Base-by-base conservation (phyloP, 2,329 filamentous ascomycete species). In the Dendrostoma leiphaemia region DNA sequence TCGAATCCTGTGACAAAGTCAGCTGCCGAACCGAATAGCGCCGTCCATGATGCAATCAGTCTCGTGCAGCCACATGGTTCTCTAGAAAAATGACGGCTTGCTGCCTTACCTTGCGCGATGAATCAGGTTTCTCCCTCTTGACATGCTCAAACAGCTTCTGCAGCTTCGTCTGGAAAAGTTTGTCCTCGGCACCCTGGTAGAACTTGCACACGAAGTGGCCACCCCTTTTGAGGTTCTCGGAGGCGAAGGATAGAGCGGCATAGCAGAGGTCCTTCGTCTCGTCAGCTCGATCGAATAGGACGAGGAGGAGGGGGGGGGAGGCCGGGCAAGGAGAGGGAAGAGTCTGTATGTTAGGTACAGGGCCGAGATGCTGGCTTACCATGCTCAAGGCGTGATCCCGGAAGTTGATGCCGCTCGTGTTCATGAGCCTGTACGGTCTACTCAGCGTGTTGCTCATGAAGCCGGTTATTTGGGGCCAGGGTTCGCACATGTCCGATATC, bases 341-440 rank as follows among this genome's bases (percentile, higher is more conserved):
- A n/a, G n/a, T n/a, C n/a, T n/a, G n/a, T n/a, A n/a, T n/a, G n/a
- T n/a, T n/a, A n/a, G n/a, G n/a, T n/a, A n/a, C n/a, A n/a, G n/a
- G n/a, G n/a, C n/a, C n/a, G n/a, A n/a, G n/a, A n/a, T n/a, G n/a
- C n/a, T n/a, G n/a, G 15, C 86, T 68, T 74, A 97, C 93, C 90
- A 99, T 97, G 73, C 91, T 97, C 28, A 90, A 90, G 9, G 85
- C 87, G 72, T 99, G 94, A 72, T 99, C 94, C 61, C 86, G 84
- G 67, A 96, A 94, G 19, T 74, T 73, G 65, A 90, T 88, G 53
- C 94, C 94, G 74, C 89, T 96, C 64, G 93, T 97, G 74, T 99
- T 99, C 91, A 97, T 96, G 88, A 99, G 88, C 94, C 94, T 99
- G 81, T 95, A 94, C 61, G 91, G 91, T 83, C 94, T 89, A 93